Evolutionary conservation across 352 stramenopile species (phyloP), one percentile per base, ranked within the genome.

Genomic region (Phytopythium sindhum): DNA sequence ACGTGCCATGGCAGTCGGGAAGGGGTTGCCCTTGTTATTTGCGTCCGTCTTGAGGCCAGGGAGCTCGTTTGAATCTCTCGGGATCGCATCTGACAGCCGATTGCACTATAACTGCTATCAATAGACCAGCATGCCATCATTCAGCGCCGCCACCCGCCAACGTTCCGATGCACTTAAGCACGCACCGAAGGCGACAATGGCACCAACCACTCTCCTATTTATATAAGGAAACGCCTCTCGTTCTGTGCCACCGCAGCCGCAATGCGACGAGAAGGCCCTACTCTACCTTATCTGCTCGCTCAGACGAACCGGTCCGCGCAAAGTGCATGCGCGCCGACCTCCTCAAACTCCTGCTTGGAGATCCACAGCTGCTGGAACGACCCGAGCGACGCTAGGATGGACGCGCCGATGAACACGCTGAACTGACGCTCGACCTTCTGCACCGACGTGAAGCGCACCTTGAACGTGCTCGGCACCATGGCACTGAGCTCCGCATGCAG

Each of bases 331-430:
- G 80, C 81, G 42, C 88, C 88, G 31, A 84, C 67, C 67, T 96
- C 88, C 10, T 96, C 87, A 61, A 83, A 96, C 68, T 96, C 88
- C 60, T 72, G 72, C 65, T 89, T 90, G 26, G 88, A 95, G 64
- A 96, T 75, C 88, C 88, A 96, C 2, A 96, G 70, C 55, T 95
- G 87, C 75, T 96, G 86, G 68, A 96, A 96, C 7, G 87, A 94
- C 10, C 86, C 86, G 37, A 96, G 75, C 55, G 85, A 95, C 41
- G 88, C 88, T 29, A 96, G 73, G 58, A 96, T 94, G 54, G 84
- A 94, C 23, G 86, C 88, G 31, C 88, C 88, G 57, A 95, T 96
- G 73, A 94, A 96, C 59, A 83, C 81, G 53, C 85, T 96, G 51
- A 95, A 95, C 75, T 94, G 82, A 21, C 82, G 77, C 74, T 96